Evolutionary conservation across 1,284 basidiomycete species (phyloP).

Genomic region (Boletus semigastroideus): DNA sequence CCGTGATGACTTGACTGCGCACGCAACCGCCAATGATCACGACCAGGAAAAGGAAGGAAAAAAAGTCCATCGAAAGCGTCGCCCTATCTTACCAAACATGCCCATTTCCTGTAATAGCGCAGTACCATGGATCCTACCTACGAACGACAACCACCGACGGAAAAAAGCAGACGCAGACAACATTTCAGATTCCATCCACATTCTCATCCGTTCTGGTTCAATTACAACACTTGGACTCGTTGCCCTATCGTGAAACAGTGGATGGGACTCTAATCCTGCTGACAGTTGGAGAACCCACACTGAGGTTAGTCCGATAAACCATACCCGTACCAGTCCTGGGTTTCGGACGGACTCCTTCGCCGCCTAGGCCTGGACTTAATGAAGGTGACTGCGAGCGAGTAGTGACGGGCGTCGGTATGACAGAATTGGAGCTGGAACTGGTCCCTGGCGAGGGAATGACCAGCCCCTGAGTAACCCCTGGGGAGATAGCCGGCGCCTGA

Average conservation of each 20-base stretch:
- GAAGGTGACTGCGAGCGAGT: slow-evolving; percentile 24
- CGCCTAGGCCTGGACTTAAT: slow-evolving; percentile 24
- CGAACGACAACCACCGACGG: slow-evolving; percentile 9
- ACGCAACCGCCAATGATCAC: slow-evolving; percentile 1
- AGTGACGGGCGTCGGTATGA: slow-evolving; percentile 11
- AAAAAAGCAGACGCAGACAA: background rate
- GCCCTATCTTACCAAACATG: slow-evolving; percentile 6
- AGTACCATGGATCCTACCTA: slow-evolving; percentile 9
- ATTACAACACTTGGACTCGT: background rate
- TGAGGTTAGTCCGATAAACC: slow-evolving; percentile 50
- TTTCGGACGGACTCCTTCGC: slow-evolving; percentile 42
- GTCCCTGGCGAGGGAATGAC: slow-evolving; percentile 31
- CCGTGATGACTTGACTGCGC: background rate
- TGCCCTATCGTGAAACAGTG: slow-evolving; percentile 16
- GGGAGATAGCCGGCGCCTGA: slow-evolving; percentile 11
- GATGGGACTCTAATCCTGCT: slow-evolving; percentile 27
- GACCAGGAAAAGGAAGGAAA: slow-evolving; percentile 2
- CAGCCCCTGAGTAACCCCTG: slow-evolving; percentile 25
- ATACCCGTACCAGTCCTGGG: slow-evolving; percentile 70
- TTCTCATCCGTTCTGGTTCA: background rate
- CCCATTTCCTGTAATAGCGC: slow-evolving; percentile 5
- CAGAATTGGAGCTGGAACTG: slow-evolving; percentile 14
- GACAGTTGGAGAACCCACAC: slow-evolving; percentile 9
- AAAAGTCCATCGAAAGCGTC: slow-evolving; percentile 10
- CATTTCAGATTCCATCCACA: background rate